phyloP scores from a whole-genome alignment of 2,329 filamentous ascomycete species.

The Penicillium sp. region DNA sequence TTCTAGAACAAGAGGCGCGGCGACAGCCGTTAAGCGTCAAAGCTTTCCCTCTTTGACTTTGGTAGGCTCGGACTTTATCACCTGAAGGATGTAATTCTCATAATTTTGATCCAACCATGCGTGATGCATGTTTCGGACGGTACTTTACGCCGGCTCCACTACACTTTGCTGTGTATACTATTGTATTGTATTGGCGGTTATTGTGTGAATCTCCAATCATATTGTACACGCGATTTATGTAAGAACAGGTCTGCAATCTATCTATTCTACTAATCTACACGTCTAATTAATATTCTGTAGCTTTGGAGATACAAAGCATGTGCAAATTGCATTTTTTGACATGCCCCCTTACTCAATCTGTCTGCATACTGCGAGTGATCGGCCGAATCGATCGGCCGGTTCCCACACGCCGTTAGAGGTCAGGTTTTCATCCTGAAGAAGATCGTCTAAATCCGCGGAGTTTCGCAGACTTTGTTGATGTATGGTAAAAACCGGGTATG shows the following conservation, averaged over 20 bases:
- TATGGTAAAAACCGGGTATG: background rate
- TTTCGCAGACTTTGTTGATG: too few species aligned
- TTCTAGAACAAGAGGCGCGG: conserved; percentile 3
- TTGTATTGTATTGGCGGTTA: too few species aligned
- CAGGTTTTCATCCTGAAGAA: conserved; percentile 9
- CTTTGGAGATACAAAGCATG: too few species aligned
- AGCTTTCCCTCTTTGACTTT: background rate
- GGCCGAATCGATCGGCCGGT: conserved; percentile 2
- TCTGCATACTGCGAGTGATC: background rate
- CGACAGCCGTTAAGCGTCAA: background rate
- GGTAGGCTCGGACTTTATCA: background rate
- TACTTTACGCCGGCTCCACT: background rate
- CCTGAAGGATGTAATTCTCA: background rate
- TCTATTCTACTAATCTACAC: too few species aligned
- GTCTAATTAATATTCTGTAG: too few species aligned
- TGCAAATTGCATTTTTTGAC: too few species aligned
- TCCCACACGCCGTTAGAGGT: background rate
- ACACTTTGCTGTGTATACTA: background rate
- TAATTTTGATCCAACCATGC: background rate
- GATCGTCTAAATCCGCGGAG: background rate
- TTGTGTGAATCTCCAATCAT: too few species aligned
- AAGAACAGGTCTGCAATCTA: background rate
- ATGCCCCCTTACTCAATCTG: too few species aligned
- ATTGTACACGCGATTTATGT: background rate
- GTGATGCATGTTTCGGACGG: background rate